Conservation (phyloP, 495 filamentous ascomycete species). For the Aspergillus homomorphus region DNA sequence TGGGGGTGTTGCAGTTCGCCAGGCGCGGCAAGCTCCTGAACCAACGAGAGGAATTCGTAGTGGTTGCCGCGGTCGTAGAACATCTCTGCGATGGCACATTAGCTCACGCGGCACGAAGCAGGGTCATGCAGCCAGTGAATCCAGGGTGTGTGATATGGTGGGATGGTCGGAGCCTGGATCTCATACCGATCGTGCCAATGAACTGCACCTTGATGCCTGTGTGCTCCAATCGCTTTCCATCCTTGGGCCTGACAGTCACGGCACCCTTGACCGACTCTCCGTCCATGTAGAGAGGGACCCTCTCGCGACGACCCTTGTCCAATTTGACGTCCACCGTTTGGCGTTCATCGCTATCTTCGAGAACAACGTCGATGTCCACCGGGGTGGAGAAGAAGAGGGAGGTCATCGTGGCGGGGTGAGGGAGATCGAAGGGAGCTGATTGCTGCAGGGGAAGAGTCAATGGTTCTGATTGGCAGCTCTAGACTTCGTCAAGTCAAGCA, state of each 20-base stretch:
- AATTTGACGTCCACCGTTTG: constrained; percentile 95
- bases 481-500: neutral
- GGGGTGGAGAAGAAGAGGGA: constrained; percentile 98
- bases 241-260: constrained; percentile 93
- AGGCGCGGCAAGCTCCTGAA: constrained; percentile 92
- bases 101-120: constrained; percentile 5
- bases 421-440: neutral
- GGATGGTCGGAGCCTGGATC: constrained; percentile 5
- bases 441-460: constrained; percentile 3
- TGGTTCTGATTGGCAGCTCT: neutral
- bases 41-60: constrained; percentile 96
- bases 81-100: constrained; percentile 63
- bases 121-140: constrained; percentile 2
- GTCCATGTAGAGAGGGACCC: constrained; percentile 95
- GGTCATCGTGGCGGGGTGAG: constrained; percentile 56
- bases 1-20: constrained; percentile 98
- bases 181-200: constrained; percentile 91
- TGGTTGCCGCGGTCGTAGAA: constrained; percentile 99
- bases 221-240: constrained; percentile 96
- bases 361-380: constrained; percentile 96
- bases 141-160: neutral
- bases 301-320: constrained; percentile 94
- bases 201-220: constrained; percentile 99
- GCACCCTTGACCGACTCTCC: constrained; percentile 96
- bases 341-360: constrained; percentile 91